Evolutionary conservation across 169 alveolate genomes (phyloP).

Genomic region (Plasmodium cynomolgi): DNA sequence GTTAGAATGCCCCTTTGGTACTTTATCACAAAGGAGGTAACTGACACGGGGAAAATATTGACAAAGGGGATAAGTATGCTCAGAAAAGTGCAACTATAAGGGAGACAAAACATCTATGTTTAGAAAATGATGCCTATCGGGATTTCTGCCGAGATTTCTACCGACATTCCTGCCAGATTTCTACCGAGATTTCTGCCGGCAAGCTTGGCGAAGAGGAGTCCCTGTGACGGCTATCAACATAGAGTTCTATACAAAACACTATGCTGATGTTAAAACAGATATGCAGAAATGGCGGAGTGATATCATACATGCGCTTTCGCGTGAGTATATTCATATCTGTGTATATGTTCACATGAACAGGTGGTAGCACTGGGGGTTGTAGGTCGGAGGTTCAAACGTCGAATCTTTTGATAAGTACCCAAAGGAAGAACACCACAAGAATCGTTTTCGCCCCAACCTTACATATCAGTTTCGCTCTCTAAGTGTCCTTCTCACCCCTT

Average conservation of each 20-base stretch:
- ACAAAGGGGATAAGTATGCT: neutral
- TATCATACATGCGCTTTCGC: neutral
- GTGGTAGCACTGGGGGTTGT: neutral
- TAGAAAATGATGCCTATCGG: neutral
- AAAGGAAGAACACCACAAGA: neutral
- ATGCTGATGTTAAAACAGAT: neutral
- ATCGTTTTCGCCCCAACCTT: neutral
- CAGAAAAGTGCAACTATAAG: neutral
- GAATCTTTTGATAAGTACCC: neutral
- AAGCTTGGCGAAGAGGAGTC: neutral
- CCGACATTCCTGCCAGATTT: neutral
- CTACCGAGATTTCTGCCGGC: neutral
- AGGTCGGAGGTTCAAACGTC: neutral
- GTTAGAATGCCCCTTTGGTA: neutral
- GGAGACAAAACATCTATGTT: neutral
- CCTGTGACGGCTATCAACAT: neutral
- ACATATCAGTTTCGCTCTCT: neutral
- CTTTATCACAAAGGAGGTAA: neutral
- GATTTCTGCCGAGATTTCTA: neutral
- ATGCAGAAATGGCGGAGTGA: neutral
- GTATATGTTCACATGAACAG: neutral
- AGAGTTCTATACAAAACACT: neutral
- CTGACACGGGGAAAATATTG: neutral
- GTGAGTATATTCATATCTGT: neutral
- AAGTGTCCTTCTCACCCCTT: neutral